Conservation (phyloP, 257 asterid genomes). For the Solanum chaucha region DNA sequence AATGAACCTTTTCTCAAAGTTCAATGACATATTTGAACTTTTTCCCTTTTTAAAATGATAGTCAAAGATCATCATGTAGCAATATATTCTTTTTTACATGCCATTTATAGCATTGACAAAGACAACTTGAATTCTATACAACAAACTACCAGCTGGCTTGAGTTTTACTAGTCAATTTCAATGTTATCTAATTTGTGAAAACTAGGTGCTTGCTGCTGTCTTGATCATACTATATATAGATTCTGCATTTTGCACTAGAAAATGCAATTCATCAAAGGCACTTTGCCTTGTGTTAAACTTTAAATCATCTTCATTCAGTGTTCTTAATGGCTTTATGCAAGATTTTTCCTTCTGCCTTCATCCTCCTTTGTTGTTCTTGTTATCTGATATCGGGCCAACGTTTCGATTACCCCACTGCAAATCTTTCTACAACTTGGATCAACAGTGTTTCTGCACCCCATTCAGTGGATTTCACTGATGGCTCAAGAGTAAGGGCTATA, state of each 20-base stretch:
- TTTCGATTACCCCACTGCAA: not conserved
- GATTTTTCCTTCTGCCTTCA: not conserved
- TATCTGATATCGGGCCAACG: not conserved
- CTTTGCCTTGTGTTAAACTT: not conserved
- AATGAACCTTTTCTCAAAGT: no score
- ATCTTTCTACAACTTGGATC: slow-evolving; percentile 10
- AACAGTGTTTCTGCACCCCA: not conserved
- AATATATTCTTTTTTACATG: not conserved
- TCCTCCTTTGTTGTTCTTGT: not conserved
- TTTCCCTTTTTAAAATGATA: no score
- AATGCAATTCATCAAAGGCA: not conserved
- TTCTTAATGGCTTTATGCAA: not conserved
- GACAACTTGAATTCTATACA: not conserved
- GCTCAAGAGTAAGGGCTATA: not conserved
- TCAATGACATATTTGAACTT: no score
- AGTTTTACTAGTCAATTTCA: not conserved
- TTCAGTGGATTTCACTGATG: not conserved
- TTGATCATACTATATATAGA: not conserved
- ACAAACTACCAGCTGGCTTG: not conserved
- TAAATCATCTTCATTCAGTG: not conserved
- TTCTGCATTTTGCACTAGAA: not conserved
- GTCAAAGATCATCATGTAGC: not conserved
- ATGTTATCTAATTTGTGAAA: not conserved
- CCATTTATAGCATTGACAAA: not conserved
- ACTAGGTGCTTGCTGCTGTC: not conserved